Base-by-base conservation (phyloP, 345 rosid genomes). In the Salix suchowensis region DNA sequence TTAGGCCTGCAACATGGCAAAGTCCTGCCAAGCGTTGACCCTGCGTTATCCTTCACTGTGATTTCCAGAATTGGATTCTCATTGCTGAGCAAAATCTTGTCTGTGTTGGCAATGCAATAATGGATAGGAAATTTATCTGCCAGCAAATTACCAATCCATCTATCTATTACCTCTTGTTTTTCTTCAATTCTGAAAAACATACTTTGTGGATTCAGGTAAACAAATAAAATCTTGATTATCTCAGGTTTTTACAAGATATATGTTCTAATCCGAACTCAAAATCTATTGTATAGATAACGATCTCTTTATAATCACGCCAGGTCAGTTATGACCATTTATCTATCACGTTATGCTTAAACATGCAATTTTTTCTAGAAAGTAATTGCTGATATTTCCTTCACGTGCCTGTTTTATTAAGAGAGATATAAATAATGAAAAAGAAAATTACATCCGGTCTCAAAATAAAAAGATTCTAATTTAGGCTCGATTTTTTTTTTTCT, bases 221-320 rank as follows among this genome's bases (percentile, higher is more conserved):
- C 37, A 5, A 5, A 5, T 36, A 36, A 36, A 36, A 36, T 36
- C 0, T 1, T 36, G 1, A 1, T 34, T 34, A 0, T 34, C 5
- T 34, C 36, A 34, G 36, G 5, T 34, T 34, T 4, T 34, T 34
- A 34, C 5, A 4, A 34, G 0, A 34, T 34, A 34, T 0, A 34
- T 4, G 0, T 34, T 0, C 0, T 34, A 4, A 34, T 0, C 0
- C 1, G 6, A 34, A 4, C 6, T 34, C 36, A 4, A 34, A 0
- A 32, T 0, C 5, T 32, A 5, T 0, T 32, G 0, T 32, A 32
- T 0, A 32, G 1, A 34, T 34, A 4, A 34, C 0, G 0, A 34
- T 4, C 1, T 4, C 6, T 34, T 34, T 34, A 34, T 34, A 4
- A 34, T 34, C 36, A 34, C 5, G 1, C 0, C 34, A 32, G 0